Conservation (phyloP, 1,139 yeast species). For the Pichia sp. region DNA sequence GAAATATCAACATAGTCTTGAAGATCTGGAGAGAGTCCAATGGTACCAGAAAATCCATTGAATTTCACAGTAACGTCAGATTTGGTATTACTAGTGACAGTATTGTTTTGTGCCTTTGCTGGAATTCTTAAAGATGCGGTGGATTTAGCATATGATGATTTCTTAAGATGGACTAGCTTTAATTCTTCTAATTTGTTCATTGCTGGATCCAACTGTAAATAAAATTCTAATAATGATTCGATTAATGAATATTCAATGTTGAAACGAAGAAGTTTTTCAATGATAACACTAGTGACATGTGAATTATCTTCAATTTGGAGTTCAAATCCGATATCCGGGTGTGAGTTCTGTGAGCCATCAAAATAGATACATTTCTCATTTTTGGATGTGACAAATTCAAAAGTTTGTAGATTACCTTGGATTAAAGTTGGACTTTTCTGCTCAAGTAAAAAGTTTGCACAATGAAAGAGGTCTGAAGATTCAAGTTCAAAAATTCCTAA, state of each 20-base stretch:
- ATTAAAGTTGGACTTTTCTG: conserved; percentile 42
- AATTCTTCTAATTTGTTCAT: conserved; percentile 7
- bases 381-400: conserved; percentile 33
- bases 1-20: conserved; percentile 2
- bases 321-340: conserved; percentile 56
- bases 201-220: conserved; percentile 1
- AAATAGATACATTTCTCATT: conserved; percentile 24
- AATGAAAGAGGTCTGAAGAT: conserved; percentile 34
- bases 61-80: neutral
- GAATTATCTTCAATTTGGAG: conserved; percentile 27
- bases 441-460: conserved; percentile 39
- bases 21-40: conserved; percentile 1
- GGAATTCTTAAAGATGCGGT: neutral
- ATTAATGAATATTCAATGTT: conserved; percentile 32
- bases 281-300: conserved; percentile 41
- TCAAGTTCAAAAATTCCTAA: conserved; percentile 41
- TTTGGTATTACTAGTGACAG: neutral
- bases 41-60: neutral
- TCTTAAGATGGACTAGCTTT: conserved; percentile 1
- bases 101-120: neutral
- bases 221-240: neutral
- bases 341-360: conserved; percentile 27
- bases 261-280: conserved; percentile 43
- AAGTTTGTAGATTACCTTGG: conserved; percentile 47
- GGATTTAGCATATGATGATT: neutral